These are phyloP conservation scores for Tetracladium maxilliforme DNA, from an alignment of 2,329 filamentous ascomycete species.

Conservation along the genomic window DNA sequence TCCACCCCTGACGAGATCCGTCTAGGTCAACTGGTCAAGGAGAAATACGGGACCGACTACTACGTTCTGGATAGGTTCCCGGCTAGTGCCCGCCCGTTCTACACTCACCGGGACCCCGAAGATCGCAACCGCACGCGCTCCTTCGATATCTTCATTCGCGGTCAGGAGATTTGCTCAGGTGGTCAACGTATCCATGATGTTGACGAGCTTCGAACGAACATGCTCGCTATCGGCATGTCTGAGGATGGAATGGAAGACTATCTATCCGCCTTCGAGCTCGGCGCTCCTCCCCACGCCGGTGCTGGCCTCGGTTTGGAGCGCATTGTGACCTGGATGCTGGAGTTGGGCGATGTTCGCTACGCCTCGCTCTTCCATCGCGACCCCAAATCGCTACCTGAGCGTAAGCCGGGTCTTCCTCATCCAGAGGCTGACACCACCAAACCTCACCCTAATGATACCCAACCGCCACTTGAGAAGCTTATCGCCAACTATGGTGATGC, in stretches of 20 bases:
- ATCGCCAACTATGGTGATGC: conserved; percentile 94
- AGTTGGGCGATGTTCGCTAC: conserved; percentile 78
- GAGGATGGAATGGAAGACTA: conserved; percentile 84
- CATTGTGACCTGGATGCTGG: conserved; percentile 71
- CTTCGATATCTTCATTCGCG: conserved; percentile 88
- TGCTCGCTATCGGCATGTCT: conserved; percentile 61
- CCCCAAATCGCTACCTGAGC: conserved; percentile 69
- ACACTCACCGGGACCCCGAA: conserved; percentile 70
- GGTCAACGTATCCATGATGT: conserved; percentile 87
- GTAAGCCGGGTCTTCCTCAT: conserved; percentile 62
- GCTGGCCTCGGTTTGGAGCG: conserved; percentile 85
- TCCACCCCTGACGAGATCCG: conserved; percentile 77
- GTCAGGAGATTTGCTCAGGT: conserved; percentile 84
- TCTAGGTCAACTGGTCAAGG: conserved; percentile 69
- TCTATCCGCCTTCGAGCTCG: conserved; percentile 75
- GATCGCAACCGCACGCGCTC: conserved; percentile 71
- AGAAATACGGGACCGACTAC: conserved; percentile 80
- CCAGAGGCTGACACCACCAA: conserved; percentile 75
- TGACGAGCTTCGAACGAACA: conserved; percentile 57
- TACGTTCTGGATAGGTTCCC: conserved; percentile 94
- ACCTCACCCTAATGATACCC: conserved; percentile 43
- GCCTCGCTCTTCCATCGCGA: conserved; percentile 80
- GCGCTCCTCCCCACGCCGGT: conserved; percentile 77
- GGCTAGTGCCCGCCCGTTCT: conserved; percentile 70
- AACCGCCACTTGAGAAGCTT: conserved; percentile 58